Evolutionary conservation across 441 rosid species (phyloP), one percentile per base, ranked within the genome.

Genomic region (Dalechampia spathulata): DNA sequence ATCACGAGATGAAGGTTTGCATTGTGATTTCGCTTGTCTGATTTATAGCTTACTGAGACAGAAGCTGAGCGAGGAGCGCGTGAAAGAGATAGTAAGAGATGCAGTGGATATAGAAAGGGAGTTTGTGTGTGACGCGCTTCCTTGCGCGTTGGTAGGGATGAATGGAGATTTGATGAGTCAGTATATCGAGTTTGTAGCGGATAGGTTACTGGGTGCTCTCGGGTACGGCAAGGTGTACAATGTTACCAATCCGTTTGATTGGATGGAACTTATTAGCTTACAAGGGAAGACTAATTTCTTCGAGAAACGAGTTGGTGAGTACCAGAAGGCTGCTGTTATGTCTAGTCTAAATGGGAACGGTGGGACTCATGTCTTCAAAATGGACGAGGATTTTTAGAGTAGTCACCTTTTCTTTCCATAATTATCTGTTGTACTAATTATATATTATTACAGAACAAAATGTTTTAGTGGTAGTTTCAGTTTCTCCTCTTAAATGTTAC

Each of bases 221-320:
- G 80, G 74, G 22, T 72, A 42, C 55, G 74, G 74, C 20, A 78
- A 75, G 67, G 22, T 68, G 30, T 78, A 75, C 62, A 30, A 45
- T 30, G 76, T 37, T 49, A 2, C 50, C 0, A 78, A 78, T 15
- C 80, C 83, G 0, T 75, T 78, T 49, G 83, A 78, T 56, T 78
- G 83, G 83, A 78, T 78, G 83, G 83, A 75, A 50, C 57, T 78
- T 51, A 78, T 78, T 2, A 72, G 78, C 6, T 57, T 75, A 61
- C 83, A 78, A 39, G 83, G 83, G 59, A 78, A 78, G 72, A 78
- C 80, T n/a, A 78, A 78, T 60, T 78, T 78, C 66, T 78, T 78
- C 16, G 80, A 75, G 72, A 78, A 75, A 17, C 46, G 83, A 43
- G 83, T 78, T 1, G 83, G 80, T 4, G 83, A 78, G 57, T 78